Conservation (phyloP, 345 rosid genomes). For the Rubroshorea leprosula region DNA sequence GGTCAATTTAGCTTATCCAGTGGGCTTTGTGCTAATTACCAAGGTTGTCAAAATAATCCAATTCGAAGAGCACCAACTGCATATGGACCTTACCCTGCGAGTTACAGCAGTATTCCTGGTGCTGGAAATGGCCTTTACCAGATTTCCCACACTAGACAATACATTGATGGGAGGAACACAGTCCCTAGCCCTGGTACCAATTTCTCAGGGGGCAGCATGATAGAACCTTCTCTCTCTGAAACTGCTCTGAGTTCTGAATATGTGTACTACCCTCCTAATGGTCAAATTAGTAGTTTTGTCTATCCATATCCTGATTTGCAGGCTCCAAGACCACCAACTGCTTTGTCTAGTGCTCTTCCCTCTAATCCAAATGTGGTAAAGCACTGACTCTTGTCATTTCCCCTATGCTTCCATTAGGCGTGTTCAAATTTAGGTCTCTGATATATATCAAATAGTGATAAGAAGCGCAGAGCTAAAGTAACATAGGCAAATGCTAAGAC, state of each 20-base stretch:
- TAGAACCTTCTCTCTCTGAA: constrained; percentile 1
- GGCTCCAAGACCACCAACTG: constrained; percentile 6
- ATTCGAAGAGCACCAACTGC: constrained; percentile 7
- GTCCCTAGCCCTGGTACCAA: constrained; percentile 1
- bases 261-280: not conserved
- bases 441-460: no score
- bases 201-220: not conserved
- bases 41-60: constrained; percentile 13
- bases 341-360: not conserved
- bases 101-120: constrained; percentile 3
- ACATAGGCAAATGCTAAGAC: no score
- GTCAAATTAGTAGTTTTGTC: constrained; percentile 7
- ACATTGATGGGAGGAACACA: not conserved
- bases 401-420: no score
- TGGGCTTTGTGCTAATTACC: constrained; percentile 9
- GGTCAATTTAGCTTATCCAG: constrained; percentile 11
- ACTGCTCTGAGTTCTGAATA: not conserved
- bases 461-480: no score
- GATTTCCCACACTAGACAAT: not conserved
- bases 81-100: constrained; percentile 6
- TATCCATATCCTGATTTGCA: constrained; percentile 2
- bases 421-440: not conserved
- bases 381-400: no score
- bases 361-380: no score
- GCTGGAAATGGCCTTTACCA: constrained; percentile 13